Base-by-base conservation (phyloP, 2,329 filamentous ascomycete species). In the Hypoxylon sp. region DNA sequence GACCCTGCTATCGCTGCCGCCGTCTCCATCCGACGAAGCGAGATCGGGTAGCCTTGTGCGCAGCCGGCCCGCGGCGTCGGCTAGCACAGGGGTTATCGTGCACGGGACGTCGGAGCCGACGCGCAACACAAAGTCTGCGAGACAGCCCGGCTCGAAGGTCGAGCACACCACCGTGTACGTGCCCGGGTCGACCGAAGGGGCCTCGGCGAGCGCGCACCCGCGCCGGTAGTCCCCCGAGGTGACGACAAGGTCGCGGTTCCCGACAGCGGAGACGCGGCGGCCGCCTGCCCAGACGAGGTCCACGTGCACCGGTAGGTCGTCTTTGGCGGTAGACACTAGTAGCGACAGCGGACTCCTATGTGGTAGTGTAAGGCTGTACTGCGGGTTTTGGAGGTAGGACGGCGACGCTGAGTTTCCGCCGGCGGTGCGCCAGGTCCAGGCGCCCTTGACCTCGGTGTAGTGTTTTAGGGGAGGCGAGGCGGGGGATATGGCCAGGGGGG, bases 171-270 rank as follows among this genome's bases (percentile, higher is more conserved):
- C 84, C 0, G 93, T 97, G 77, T 98, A 99, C 0, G 84, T 84
- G 0, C 95, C 95, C 0, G 87, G 80, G 38, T 89, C 87, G 16
- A 97, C 80, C 18, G 81, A 68, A 73, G 73, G 77, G 70, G 86
- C 80, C 66, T 92, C 87, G 2, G 91, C 89, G 30, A 93, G 82
- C 3, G 92, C 91, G 75, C 91, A 92, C 26, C 91, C 91, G 26
- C 90, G 89, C 50, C 92, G 89, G 78, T 99, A 97, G 70, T 97
- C 93, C n/a, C 92, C 92, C 32, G 93, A 96, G 59, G 93, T 90
- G 20, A 87, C 87, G 22, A 96, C 85, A 38, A 98, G 87, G 74
- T 97, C 94, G 70, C 92, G 89, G 69, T 87, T 83, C 50, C 89
- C 86, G 14, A 97, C 84, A 20, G 86, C 81, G 16, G 88, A 85